A percentile compares a stretch with the other conserved stretches of the same genome.
Evolutionary conservation across 805 yeast species (phyloP).

Genomic region (Komagataella ulmi): DNA sequence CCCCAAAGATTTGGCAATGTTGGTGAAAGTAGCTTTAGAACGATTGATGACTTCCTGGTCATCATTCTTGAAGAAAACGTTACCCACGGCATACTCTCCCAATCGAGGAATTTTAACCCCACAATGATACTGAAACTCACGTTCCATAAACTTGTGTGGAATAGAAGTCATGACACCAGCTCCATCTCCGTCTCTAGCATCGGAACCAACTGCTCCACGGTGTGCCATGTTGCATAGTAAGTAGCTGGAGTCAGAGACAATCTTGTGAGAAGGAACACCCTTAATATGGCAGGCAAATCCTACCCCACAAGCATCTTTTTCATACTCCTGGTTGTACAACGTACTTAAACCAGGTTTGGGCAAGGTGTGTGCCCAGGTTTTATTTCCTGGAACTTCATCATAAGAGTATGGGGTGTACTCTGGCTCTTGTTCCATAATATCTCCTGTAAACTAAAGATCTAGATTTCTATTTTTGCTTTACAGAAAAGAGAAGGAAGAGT

Average conservation of each 20-base stretch:
- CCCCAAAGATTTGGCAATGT: constrained; percentile 64
- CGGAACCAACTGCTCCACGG: constrained; percentile 94
- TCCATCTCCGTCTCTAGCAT: constrained; percentile 97
- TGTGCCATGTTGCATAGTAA: constrained; percentile 96
- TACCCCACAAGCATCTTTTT: constrained; percentile 97
- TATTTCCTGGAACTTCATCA: constrained; percentile 67
- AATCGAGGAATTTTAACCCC: constrained; percentile 55
- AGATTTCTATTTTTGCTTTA: neutral
- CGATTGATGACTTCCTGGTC: constrained; percentile 47
- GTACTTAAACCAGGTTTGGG: constrained; percentile 64
- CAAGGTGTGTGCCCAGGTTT: constrained; percentile 84
- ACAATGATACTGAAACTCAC: constrained; percentile 70
- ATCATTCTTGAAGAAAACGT: constrained; percentile 85
- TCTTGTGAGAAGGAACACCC: constrained; percentile 79
- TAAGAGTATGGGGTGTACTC: constrained; percentile 28
- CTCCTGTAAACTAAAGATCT: neutral
- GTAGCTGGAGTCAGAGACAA: constrained; percentile 79
- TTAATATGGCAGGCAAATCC: constrained; percentile 94
- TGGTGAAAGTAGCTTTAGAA: constrained; percentile 68
- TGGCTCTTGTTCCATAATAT: neutral
- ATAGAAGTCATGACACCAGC: constrained; percentile 93
- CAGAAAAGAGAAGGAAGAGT: neutral
- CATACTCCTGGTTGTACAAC: constrained; percentile 84
- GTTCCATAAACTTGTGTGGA: constrained; percentile 75
- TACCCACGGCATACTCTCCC: constrained; percentile 93